A percentile compares a stretch with the other conserved stretches of the same genome.
These are phyloP conservation scores for Diaporthe ilicicola DNA, from an alignment of 2,329 filamentous ascomycete species.

Conservation along the genomic window DNA sequence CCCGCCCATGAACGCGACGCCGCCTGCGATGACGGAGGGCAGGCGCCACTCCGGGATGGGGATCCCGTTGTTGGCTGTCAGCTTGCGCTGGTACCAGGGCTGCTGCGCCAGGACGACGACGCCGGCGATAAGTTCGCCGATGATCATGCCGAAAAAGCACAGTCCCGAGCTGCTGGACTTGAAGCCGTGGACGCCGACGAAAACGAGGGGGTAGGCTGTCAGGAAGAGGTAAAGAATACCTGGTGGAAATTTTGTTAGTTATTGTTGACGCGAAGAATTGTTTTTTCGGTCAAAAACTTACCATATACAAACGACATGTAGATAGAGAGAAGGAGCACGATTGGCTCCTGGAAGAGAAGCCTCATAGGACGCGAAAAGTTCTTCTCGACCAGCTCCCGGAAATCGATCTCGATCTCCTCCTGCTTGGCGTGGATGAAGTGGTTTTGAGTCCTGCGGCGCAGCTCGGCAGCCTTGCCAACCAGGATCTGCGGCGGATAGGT, in stretches of 20 bases:
- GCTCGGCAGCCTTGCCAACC: conserved; percentile 65
- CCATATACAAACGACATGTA: conserved; percentile 81
- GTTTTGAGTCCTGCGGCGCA: conserved; percentile 71
- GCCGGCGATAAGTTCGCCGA: conserved; percentile 75
- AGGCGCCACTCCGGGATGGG: conserved; percentile 74
- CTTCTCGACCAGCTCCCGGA: conserved; percentile 70
- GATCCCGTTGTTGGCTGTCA: conserved; percentile 71
- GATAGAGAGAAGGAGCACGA: conserved; percentile 72
- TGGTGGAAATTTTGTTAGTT: conserved; percentile 12
- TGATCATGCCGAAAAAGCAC: conserved; percentile 86
- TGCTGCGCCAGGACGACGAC: conserved; percentile 69
- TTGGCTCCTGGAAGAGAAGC: conserved; percentile 74
- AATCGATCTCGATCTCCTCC: conserved; percentile 75
- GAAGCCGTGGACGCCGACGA: conserved; percentile 76
- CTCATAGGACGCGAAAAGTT: conserved; percentile 73
- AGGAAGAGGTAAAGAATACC: conserved; percentile 83
- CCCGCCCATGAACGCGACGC: conserved; percentile 67
- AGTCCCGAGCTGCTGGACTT: conserved; percentile 75
- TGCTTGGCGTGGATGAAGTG: conserved; percentile 78
- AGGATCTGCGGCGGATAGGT: conserved; percentile 76
- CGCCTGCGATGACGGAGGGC: conserved; percentile 67
- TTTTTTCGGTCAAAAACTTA: conserved; percentile 37
- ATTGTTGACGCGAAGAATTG: not conserved
- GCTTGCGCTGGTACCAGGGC: conserved; percentile 73
- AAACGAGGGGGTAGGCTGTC: conserved; percentile 85